Evolutionary conservation across 805 yeast species (phyloP).

Genomic region (Saturnispora serradocipensis): DNA sequence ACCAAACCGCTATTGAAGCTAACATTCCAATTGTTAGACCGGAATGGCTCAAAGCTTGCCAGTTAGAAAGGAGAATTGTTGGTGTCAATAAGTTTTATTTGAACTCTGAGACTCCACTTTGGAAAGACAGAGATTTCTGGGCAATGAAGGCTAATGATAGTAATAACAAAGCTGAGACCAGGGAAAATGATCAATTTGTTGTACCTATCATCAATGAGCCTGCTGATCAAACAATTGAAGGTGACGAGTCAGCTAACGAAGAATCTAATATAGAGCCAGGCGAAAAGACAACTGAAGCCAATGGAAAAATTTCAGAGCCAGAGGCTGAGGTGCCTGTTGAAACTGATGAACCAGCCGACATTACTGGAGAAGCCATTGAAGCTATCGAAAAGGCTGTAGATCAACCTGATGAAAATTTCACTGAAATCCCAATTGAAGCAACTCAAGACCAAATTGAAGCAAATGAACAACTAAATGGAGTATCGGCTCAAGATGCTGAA

Average conservation of each 20-base stretch:
- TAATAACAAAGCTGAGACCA: neutral
- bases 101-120: conserved; percentile 38
- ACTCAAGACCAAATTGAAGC: no score
- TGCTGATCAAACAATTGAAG: neutral
- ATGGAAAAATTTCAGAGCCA: neutral
- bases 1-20: conserved; percentile 67
- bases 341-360: conserved; percentile 1
- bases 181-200: conserved; percentile 1
- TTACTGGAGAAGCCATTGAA: neutral
- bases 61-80: conserved; percentile 75
- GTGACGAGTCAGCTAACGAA: neutral
- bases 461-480: no score
- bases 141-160: conserved; percentile 3
- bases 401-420: no score
- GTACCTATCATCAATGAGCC: conserved; percentile 8
- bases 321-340: conserved; percentile 12
- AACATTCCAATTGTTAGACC: conserved; percentile 94
- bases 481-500: no score
- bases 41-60: conserved; percentile 95
- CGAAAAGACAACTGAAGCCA: neutral
- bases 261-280: neutral
- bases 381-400: conserved; percentile 5
- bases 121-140: conserved; percentile 39
- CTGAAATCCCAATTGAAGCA: no score
- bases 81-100: conserved; percentile 85